A percentile compares a stretch with the other conserved stretches of the same genome.
Conservation (phyloP, 225 moss, liverwort and hornwort genomes). For the Sphagnum tenellum region DNA sequence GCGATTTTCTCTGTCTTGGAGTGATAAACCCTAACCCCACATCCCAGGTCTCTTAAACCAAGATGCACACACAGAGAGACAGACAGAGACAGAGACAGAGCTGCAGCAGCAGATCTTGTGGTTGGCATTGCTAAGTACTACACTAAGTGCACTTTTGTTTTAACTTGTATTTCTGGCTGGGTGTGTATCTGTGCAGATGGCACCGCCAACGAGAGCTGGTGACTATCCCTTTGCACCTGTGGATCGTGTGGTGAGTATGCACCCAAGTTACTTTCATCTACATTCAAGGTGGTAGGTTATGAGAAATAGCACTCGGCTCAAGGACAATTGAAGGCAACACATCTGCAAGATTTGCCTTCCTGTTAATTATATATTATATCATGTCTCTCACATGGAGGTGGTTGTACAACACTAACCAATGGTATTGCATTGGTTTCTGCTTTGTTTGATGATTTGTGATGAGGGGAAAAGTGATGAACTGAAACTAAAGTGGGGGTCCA, state of each 20-base stretch:
- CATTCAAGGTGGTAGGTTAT: not conserved
- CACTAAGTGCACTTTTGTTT: too few species aligned
- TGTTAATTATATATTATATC: too few species aligned
- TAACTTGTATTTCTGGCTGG: too few species aligned
- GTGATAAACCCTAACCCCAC: too few species aligned
- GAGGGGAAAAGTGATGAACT: not conserved
- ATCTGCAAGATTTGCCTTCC: not conserved
- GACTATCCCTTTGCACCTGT: slow-evolving; percentile 40
- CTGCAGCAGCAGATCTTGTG: too few species aligned
- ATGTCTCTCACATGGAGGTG: too few species aligned
- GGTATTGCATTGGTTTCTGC: not conserved
- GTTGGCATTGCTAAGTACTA: too few species aligned
- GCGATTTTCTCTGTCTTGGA: too few species aligned
- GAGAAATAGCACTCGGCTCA: not conserved
- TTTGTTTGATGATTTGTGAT: not conserved
- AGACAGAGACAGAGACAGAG: too few species aligned
- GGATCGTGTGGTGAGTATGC: slow-evolving; percentile 34
- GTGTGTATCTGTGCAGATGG: slow-evolving; percentile 10
- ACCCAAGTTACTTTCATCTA: not conserved
- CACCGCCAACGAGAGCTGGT: slow-evolving; percentile 38
- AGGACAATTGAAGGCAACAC: too few species aligned
- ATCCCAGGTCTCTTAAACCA: too few species aligned
- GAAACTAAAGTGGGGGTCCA: slow-evolving; percentile 14
- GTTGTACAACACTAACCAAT: not conserved
- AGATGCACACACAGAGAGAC: too few species aligned